phyloP scores from a whole-genome alignment of 495 filamentous ascomycete genomes.

The Xylaria palmicola region DNA sequence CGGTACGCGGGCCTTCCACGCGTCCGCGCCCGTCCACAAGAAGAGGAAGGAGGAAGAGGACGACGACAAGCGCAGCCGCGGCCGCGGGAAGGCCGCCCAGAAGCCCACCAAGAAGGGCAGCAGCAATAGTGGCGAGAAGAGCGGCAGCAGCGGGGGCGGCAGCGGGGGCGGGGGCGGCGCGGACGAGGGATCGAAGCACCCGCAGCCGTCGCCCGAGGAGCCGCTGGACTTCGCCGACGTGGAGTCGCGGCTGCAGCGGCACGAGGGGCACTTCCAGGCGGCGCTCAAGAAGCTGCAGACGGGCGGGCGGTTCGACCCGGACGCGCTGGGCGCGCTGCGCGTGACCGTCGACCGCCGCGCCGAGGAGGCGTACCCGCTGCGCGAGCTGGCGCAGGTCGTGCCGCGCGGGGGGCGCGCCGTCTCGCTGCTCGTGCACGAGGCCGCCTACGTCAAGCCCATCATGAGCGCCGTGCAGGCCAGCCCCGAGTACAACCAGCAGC shows the following conservation, averaged over 20 bases:
- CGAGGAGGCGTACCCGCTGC: conserved; percentile 55
- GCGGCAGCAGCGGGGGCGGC: conserved; percentile 13
- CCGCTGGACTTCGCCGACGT: conserved; percentile 69
- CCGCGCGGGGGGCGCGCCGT: conserved; percentile 65
- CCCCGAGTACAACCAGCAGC: conserved; percentile 65
- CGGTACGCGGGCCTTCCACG: conserved; percentile 11
- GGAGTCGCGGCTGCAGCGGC: conserved; percentile 55
- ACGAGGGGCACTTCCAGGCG: conserved; percentile 56
- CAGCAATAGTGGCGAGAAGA: neutral
- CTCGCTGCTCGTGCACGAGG: conserved; percentile 57
- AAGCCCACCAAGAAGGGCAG: neutral
- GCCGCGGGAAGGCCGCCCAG: conserved; percentile 7
- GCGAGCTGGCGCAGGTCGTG: conserved; percentile 74
- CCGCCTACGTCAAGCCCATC: conserved; percentile 67
- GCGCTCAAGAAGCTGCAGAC: conserved; percentile 60
- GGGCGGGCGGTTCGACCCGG: conserved; percentile 67
- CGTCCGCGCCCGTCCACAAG: conserved; percentile 1
- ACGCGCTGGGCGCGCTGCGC: conserved; percentile 61
- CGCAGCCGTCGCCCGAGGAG: conserved; percentile 43
- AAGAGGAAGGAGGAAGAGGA: conserved; percentile 1
- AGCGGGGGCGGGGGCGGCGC: neutral
- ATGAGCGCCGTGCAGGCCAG: conserved; percentile 67
- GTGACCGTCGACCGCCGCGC: conserved; percentile 50
- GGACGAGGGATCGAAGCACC: conserved; percentile 25
- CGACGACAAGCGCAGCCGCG: neutral